Base-by-base conservation (phyloP, 129 eudicot genomes). In the Gnaphalium uliginosum region DNA sequence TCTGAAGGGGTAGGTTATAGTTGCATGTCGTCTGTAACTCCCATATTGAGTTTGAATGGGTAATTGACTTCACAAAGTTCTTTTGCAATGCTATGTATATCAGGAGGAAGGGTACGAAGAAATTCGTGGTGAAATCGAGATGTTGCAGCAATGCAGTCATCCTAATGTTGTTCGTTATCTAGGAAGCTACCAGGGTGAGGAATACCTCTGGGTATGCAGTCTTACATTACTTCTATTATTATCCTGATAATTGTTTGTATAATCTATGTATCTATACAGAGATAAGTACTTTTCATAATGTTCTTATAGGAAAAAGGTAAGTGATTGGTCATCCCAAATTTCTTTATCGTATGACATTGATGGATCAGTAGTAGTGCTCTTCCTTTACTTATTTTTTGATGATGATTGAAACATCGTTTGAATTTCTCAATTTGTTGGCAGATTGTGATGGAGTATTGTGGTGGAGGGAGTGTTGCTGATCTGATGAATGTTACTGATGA, bases 401-500 rank as follows among this genome's bases (percentile, higher is more conserved):
- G 71, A 26, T 30, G 70, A 61, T 80, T 59, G 76, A 59, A 17
- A 59, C 37, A 62, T 50, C 70, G 19, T 80, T 61, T 27, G 23
- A 72, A 41, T 41, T 39, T 68, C 37, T 75, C 51, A 80, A 66
- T 67, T 35, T 75, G 60, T 69, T 81, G 87, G 86, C 97, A 94
- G 98, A 94, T 94, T 78, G 98, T 94, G 39, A 94, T 94, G 98
- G 98, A 94, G 87, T 94, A 94, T 64, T 94, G 98, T 77, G 98
- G 98, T 24, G 98, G 98, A 81, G 98, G 98, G 75, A 94, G 98
- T 89, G 97, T 94, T 87, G 98, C 98, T 76, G 98, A 90, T 86
- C 82, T 94, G 82, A 94, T 94, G 98, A 94, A 86, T 66, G 86
- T 88, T 69, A 90, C 97, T 0, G 98, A 94, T 19, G 97, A 94